These are phyloP conservation scores for Dunaliella primolecta DNA, from an alignment of 139 green algal genomes.

Conservation along the genomic window DNA sequence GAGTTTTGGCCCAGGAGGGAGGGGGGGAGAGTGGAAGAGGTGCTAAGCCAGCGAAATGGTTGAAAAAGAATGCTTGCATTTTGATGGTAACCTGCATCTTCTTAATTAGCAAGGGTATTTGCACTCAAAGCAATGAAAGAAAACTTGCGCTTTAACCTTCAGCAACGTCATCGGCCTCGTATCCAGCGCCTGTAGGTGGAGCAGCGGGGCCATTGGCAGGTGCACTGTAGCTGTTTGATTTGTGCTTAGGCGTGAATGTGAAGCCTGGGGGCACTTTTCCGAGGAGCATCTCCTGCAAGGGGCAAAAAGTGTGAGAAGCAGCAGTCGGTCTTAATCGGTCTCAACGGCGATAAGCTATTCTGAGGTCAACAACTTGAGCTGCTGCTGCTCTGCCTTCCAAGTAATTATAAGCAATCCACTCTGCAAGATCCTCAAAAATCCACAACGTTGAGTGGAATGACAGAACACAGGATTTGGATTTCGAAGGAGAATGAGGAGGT, in stretches of 20 bases:
- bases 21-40: too few relatives aligned
- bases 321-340: background rate
- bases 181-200: background rate
- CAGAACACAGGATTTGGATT: too few relatives aligned
- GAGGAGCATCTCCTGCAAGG: slow-evolving; percentile 90
- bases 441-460: too few relatives aligned
- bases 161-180: background rate
- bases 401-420: background rate
- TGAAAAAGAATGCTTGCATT: too few relatives aligned
- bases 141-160: background rate
- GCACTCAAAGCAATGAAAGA: too few relatives aligned
- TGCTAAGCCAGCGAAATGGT: too few relatives aligned
- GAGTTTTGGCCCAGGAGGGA: too few relatives aligned
- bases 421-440: background rate
- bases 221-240: slow-evolving; percentile 50
- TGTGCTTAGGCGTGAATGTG: slow-evolving; percentile 90
- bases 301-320: slow-evolving; percentile 62
- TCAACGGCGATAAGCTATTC: too few relatives aligned
- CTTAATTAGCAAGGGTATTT: too few relatives aligned
- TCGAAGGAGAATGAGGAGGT: too few relatives aligned
- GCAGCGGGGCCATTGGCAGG: background rate
- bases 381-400: background rate
- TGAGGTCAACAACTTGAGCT: background rate
- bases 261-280: slow-evolving; percentile 71
- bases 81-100: too few relatives aligned